Base-by-base conservation (phyloP, 306 rosid genomes). In the Mimosa pudica region DNA sequence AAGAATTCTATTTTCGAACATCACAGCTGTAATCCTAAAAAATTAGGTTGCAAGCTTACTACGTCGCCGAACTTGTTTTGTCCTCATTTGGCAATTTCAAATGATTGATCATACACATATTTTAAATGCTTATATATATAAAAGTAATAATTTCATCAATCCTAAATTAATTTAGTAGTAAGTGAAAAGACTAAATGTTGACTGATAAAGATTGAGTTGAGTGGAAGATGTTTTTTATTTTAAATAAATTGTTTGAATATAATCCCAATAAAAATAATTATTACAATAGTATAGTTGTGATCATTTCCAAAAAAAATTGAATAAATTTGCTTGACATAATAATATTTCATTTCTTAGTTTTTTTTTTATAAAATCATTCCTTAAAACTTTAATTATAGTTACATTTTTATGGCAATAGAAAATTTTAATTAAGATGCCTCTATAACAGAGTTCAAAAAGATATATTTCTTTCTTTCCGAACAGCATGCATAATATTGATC, bases 41-140 rank as follows among this genome's bases (percentile, higher is more conserved):
- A 69, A 44, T 68, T 68, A 44, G 71, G 73, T 42, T 68, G 51
- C 48, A 69, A 45, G 55, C 20, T 69, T 41, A 67, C 72, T 16
- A 44, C 7, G 54, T 69, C 0, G 36, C 35, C 24, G n/a, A 44
- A 69, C 57, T 30, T 13, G n/a, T 44, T 20, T 69, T 20, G 45
- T 69, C 73, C 35, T 18, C 0, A 18, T 69, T 18, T 45, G 54
- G 38, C 52, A 0, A 67, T 42, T 18, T 68, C 52, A 44, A 68
- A 68, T 68, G 35, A 68, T 68, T 68, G 47, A 42, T 18, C 9
- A 44, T 1, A 9, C 14, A 68, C 54, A 42, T 0, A 14, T 38
- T 38, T 68, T 68, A 44, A 44, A 68, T 52, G 6, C 7, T 52
- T 52, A 68, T 66, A n/a, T 66, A n/a, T 55, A n/a, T 17, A 17